Base-by-base conservation (phyloP, 2,329 filamentous ascomycete species). In the Botrytis pseudocinerea region DNA sequence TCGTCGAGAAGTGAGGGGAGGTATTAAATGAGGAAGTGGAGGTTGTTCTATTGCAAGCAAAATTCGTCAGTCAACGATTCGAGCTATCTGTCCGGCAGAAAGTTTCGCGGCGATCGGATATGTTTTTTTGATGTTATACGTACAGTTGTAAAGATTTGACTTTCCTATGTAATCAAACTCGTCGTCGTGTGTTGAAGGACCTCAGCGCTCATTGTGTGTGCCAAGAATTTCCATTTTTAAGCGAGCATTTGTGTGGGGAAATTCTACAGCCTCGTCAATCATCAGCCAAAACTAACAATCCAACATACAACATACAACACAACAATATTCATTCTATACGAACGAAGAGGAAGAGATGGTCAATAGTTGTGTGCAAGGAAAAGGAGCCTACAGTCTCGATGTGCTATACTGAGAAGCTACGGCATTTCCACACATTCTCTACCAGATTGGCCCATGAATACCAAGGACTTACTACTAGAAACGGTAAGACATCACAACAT, bases 151-250 rank as follows among this genome's bases (percentile, higher is more conserved):
- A 62, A 61, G 61, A 70, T 70, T 60, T 73, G 71, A 57, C 65
- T 69, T 73, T 74, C 74, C 74, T 73, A 69, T 69, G 73, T 69
- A 76, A 74, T 73, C 74, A 69, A 73, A 54, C 66, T 70, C 73
- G 70, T 76, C 74, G 73, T 64, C 70, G 70, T 75, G 42, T 59
- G 57, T 73, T 72, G 69, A 70, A 70, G 66, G 65, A 68, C 74
- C 66, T 70, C 71, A 66, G 71, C 61, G 74, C 73, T 75, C 73
- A 74, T 76, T 77, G 76, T 77, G 76, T 54, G 76, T 71, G 76
- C 76, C 76, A 77, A 77, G 76, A 77, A 74, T 77, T 77, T 72
- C 65, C 68, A 73, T 71, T 71, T 74, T 73, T 77, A 77, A 74
- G 73, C 76, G 76, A 77, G 71, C 51, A 69, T 63, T 71, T 71